Base-by-base conservation (phyloP, 257 asterid genomes). In the Verbena officinalis region DNA sequence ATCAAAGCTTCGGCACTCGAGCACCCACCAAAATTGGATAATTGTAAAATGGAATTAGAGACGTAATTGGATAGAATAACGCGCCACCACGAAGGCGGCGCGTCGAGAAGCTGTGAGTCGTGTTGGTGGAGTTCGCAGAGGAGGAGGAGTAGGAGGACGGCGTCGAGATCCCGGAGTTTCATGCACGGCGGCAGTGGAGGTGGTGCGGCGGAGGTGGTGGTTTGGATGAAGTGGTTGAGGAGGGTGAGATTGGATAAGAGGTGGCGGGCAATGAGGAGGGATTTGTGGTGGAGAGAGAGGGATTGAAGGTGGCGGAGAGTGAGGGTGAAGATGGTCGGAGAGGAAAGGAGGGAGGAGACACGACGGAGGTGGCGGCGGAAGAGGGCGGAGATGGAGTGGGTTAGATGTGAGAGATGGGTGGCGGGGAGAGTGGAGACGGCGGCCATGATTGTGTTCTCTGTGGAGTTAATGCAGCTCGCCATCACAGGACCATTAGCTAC, bases 301-400 rank as follows among this genome's bases (percentile, higher is more conserved):
- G 96, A 74, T 10, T 80, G 92, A 65, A 92, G 91, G 91, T 76
- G 83, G 77, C 77, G 93, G 81, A 92, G 84, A 15, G 97, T 76
- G 83, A 92, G 83, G 73, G 82, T 66, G 77, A 89, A 92, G 66
- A 82, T 75, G 24, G 75, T 38, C 3, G 96, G 96, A 65, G 91
- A 77, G 61, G 93, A 80, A 75, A 92, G 86, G 74, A 92, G 76
- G 14, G 85, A 20, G 69, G 75, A 59, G 70, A 86, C 82, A 24
- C 96, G 96, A 81, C 82, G 75, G 82, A 65, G 87, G 72, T 69
- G 89, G 72, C 73, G 79, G 83, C 62, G 88, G 87, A 64, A 72
- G 78, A 79, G 59, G 83, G 86, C 50, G 81, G 98, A 78, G 81
- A 89, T 45, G 75, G 88, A 73, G 74, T 52, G 70, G 65, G 81